Evolutionary conservation across 495 filamentous ascomycete species (phyloP).

Genomic region (Umbilicaria muhlenbergii): DNA sequence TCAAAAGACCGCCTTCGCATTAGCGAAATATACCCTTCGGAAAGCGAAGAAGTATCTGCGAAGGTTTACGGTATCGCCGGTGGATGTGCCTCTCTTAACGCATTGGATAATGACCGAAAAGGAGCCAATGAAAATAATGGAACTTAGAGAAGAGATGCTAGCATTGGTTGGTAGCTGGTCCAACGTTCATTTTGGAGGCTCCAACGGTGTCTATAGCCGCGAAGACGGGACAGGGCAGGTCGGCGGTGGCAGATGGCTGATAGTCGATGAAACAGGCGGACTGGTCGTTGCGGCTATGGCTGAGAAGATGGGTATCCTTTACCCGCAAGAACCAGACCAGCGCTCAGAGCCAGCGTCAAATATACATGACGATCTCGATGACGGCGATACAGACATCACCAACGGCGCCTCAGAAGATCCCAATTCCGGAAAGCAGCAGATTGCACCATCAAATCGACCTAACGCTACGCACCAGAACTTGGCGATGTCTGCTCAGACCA

Average conservation of each 20-base stretch:
- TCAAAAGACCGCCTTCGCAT: constrained; percentile 83
- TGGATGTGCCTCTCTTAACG: constrained; percentile 61
- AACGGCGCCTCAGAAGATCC: neutral
- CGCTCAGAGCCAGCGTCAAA: neutral
- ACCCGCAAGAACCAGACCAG: constrained; percentile 13
- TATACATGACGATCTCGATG: constrained; percentile 4
- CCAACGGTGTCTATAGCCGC: constrained; percentile 17
- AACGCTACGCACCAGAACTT: constrained; percentile 11
- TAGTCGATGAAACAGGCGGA: constrained; percentile 82
- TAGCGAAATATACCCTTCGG: constrained; percentile 87
- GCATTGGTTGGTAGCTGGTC: constrained; percentile 52
- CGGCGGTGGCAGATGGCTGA: constrained; percentile 62
- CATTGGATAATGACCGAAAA: constrained; percentile 61
- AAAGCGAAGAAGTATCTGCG: constrained; percentile 89
- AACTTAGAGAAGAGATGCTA: constrained; percentile 74
- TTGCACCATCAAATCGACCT: constrained; percentile 1
- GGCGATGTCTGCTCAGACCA: constrained; percentile 41
- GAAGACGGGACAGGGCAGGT: constrained; percentile 16
- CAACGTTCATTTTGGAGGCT: constrained; percentile 39
- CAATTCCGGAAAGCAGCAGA: neutral
- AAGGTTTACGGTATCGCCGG: constrained; percentile 65
- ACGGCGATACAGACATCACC: constrained; percentile 2
- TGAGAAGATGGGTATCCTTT: constrained; percentile 78
- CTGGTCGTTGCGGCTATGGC: constrained; percentile 77
- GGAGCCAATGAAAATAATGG: constrained; percentile 68